These are phyloP conservation scores for Talaromyces sp. DNA, from an alignment of 2,329 filamentous ascomycete genomes.

Conservation along the genomic window DNA sequence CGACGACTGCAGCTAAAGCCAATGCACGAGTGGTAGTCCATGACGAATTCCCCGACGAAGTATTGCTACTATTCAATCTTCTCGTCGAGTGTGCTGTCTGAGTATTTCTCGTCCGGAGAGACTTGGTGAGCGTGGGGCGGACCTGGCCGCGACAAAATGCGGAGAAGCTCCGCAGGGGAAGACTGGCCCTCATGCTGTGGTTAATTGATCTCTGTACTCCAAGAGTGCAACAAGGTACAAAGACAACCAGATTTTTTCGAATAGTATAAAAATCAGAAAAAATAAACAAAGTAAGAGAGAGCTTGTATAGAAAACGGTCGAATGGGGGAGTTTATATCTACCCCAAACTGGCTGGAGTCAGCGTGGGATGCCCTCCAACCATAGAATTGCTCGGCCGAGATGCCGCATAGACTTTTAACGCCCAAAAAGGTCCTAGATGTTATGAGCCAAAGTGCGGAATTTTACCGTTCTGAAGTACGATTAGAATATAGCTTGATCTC, in stretches of 20 bases:
- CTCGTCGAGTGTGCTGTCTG: neutral
- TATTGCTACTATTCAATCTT: slow-evolving; percentile 19
- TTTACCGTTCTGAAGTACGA: neutral
- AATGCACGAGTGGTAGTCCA: slow-evolving; percentile 48
- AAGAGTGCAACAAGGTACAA: neutral
- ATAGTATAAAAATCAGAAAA: neutral
- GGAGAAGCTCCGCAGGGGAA: slow-evolving; percentile 8
- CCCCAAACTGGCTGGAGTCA: neutral
- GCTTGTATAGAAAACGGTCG: neutral
- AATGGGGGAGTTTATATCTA: neutral
- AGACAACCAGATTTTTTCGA: too few relatives aligned
- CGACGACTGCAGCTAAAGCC: slow-evolving; percentile 49
- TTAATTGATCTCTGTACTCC: neutral
- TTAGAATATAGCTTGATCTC: neutral
- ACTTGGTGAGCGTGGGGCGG: slow-evolving; percentile 21
- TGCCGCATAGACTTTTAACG: neutral
- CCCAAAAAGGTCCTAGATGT: neutral
- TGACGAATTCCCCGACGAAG: slow-evolving; percentile 27
- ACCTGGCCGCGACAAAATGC: slow-evolving; percentile 23
- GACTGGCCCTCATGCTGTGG: slow-evolving; percentile 11
- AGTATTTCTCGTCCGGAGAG: neutral
- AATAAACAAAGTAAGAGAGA: neutral
- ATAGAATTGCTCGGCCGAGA: slow-evolving; percentile 4
- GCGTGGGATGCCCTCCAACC: neutral
- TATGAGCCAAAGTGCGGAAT: neutral